Evolutionary conservation across 768 basidiomycete genomes (phyloP).

Genomic region (Cyclocybe cylindracea): DNA sequence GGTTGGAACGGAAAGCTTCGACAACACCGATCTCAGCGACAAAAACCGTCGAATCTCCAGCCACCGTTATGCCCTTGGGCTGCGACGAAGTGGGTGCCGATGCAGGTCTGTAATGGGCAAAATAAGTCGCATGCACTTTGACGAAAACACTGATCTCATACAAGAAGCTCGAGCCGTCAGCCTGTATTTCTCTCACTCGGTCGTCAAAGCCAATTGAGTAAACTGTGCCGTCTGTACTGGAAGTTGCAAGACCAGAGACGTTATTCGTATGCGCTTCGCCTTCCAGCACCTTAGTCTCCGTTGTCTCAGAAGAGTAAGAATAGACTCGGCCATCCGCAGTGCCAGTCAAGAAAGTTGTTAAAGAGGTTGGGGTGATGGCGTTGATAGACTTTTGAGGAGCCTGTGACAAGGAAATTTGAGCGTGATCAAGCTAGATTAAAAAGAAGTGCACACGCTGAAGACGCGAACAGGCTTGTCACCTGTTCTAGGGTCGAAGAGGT

Average conservation of each 20-base stretch:
- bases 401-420: constrained; percentile 33
- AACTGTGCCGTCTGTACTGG: constrained; percentile 46
- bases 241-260: constrained; percentile 60
- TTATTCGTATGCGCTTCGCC: constrained; percentile 75
- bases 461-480: constrained; percentile 61
- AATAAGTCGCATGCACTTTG: not conserved
- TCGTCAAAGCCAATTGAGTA: constrained; percentile 86
- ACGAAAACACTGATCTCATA: constrained; percentile 30
- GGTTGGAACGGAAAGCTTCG: constrained; percentile 71
- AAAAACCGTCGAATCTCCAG: constrained; percentile 65
- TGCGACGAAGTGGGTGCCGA: constrained; percentile 57
- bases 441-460: constrained; percentile 49
- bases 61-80: constrained; percentile 64
- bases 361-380: constrained; percentile 43
- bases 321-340: constrained; percentile 78
- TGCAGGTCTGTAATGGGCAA: constrained; percentile 41
- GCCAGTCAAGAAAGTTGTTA: constrained; percentile 77
- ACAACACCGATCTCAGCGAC: constrained; percentile 57
- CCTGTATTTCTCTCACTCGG: constrained; percentile 63
- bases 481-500: constrained; percentile 76
- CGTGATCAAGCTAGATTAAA: not conserved
- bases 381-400: constrained; percentile 85
- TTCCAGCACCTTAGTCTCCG: constrained; percentile 45
- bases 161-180: constrained; percentile 44
- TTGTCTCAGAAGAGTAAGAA: constrained; percentile 54